A percentile compares a stretch with the other conserved stretches of the same genome.
phyloP scores from a whole-genome alignment of 495 filamentous ascomycete species.

The Penicillium subrubescens region DNA sequence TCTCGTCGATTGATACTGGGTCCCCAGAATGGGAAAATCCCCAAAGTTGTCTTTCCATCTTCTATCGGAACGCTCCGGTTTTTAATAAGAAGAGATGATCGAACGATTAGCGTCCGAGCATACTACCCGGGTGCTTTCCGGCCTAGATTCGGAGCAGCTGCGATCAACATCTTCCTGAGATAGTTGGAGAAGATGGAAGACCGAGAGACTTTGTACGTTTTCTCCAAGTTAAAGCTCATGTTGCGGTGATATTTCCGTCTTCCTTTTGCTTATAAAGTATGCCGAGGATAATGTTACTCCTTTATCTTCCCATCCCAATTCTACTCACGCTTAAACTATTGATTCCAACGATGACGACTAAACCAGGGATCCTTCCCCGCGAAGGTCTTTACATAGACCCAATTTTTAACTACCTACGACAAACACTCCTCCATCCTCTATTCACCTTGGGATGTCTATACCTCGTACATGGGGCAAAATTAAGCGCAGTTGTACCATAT shows the following conservation, averaged over 20 bases:
- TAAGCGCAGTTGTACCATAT: not conserved
- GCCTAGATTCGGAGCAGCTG: not conserved
- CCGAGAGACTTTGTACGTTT: not conserved
- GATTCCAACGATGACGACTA: conserved; percentile 2
- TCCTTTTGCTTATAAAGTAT: not conserved
- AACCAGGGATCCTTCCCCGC: conserved; percentile 12
- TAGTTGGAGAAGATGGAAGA: not conserved
- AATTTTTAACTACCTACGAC: not conserved
- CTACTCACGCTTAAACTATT: not conserved
- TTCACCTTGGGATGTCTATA: conserved; percentile 1
- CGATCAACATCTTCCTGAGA: not conserved
- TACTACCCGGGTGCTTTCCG: not conserved
- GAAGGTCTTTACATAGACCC: conserved; percentile 28
- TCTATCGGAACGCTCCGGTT: not conserved
- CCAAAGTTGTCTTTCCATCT: not conserved
- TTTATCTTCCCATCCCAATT: not conserved
- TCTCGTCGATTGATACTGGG: too few relatives aligned
- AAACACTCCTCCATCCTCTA: conserved; percentile 21
- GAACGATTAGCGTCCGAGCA: not conserved
- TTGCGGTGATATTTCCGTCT: not conserved
- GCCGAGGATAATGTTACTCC: not conserved
- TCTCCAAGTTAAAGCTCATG: not conserved
- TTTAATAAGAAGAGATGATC: not conserved
- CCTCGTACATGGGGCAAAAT: not conserved
- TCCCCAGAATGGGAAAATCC: too few relatives aligned